Conservation (phyloP, 2,329 filamentous ascomycete genomes). For the Neopestalotiopsis sp. region DNA sequence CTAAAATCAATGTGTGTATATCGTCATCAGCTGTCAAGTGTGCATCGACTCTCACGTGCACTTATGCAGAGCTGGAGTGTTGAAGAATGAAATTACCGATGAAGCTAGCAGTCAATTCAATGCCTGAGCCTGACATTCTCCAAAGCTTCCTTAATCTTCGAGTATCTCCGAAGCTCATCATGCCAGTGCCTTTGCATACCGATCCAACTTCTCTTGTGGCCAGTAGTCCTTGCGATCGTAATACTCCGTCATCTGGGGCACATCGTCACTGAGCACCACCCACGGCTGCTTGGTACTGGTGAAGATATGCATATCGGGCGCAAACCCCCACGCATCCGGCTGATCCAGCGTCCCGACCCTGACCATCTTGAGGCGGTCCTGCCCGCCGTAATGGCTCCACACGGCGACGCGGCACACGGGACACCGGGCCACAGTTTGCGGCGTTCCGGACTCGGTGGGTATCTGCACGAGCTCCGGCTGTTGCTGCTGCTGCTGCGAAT, state of each 20-base stretch:
- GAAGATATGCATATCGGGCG: slow-evolving; percentile 15
- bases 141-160: not conserved
- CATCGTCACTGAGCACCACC: not conserved
- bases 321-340: slow-evolving; percentile 6
- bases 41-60: not conserved
- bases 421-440: slow-evolving; percentile 15
- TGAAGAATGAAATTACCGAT: not conserved
- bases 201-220: slow-evolving; percentile 10
- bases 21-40: not conserved
- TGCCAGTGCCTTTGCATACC: not conserved
- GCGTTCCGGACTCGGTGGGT: not conserved
- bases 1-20: not conserved
- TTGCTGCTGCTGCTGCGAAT: not conserved
- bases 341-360: slow-evolving; percentile 14
- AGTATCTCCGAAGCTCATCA: not conserved
- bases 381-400: slow-evolving; percentile 13
- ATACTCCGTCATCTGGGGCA: not conserved
- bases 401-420: slow-evolving; percentile 13
- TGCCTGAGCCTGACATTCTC: not conserved
- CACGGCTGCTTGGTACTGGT: slow-evolving; percentile 15
- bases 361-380: slow-evolving; percentile 3
- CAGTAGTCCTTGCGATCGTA: slow-evolving; percentile 13
- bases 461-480: slow-evolving; percentile 12
- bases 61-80: not conserved
- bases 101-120: not conserved